phyloP scores from a whole-genome alignment of 306 rosid species.

The Cicer chorassanicum region DNA sequence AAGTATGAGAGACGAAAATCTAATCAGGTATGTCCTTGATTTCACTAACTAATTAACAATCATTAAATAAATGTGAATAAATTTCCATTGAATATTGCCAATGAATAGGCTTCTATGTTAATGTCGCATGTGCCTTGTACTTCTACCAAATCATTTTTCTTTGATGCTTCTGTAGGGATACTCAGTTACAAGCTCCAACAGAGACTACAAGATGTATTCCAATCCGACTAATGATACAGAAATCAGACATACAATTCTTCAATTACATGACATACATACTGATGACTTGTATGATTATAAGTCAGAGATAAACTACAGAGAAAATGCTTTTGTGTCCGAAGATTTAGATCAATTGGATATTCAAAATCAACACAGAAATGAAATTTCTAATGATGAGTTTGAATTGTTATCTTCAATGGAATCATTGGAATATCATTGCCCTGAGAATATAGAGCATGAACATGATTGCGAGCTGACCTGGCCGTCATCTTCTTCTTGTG shows the following conservation, averaged over 20 bases:
- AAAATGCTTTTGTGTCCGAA: slow-evolving; percentile 25
- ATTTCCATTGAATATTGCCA: neutral
- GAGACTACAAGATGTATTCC: slow-evolving; percentile 40
- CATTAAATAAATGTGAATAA: neutral
- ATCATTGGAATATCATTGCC: slow-evolving; percentile 43
- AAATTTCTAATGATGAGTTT: slow-evolving; percentile 38
- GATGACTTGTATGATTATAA: slow-evolving; percentile 33
- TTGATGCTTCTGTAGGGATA: slow-evolving; percentile 45
- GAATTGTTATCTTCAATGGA: slow-evolving; percentile 38
- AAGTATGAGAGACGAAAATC: slow-evolving; percentile 37
- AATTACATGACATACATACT: slow-evolving; percentile 34
- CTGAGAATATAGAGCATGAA: slow-evolving; percentile 40
- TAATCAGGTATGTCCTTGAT: slow-evolving; percentile 51
- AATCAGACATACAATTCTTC: slow-evolving; percentile 26
- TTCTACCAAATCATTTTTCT: slow-evolving; percentile 32
- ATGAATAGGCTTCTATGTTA: slow-evolving; percentile 6
- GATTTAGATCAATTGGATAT: slow-evolving; percentile 43
- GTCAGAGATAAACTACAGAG: slow-evolving; percentile 32
- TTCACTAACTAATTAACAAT: slow-evolving; percentile 35
- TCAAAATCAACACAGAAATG: slow-evolving; percentile 38
- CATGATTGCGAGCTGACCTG: slow-evolving; percentile 34
- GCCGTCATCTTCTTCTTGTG: slow-evolving; percentile 40
- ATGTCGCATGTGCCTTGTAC: slow-evolving; percentile 11
- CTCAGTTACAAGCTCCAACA: slow-evolving; percentile 35
- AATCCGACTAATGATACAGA: slow-evolving; percentile 42